Conservation (phyloP, 306 rosid species). For the Macrotyloma uniflorum region DNA sequence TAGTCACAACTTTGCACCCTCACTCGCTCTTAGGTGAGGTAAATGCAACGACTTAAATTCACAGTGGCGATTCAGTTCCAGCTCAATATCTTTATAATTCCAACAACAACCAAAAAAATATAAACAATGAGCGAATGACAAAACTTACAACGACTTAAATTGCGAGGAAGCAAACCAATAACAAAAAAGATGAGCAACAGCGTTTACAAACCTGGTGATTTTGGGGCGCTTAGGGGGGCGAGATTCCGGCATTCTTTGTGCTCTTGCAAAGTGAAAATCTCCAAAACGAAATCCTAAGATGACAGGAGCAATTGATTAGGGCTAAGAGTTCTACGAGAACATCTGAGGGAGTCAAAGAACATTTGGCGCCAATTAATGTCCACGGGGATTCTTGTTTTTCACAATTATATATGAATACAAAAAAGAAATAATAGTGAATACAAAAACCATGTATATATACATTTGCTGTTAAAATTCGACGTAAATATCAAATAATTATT, state of each 20-base stretch:
- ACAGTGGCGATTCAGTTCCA: not conserved
- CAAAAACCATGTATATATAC: no score
- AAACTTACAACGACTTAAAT: not conserved
- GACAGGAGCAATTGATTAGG: slow-evolving; percentile 46
- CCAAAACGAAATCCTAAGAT: slow-evolving; percentile 23
- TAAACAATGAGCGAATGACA: not conserved
- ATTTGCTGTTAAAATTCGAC: no score
- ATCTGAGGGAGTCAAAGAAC: not conserved
- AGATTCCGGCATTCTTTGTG: slow-evolving; percentile 58
- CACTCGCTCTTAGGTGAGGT: not conserved
- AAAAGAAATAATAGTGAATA: no score
- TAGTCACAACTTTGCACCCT: not conserved
- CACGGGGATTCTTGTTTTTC: not conserved
- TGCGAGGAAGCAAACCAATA: not conserved
- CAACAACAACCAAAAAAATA: not conserved
- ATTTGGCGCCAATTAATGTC: slow-evolving; percentile 35
- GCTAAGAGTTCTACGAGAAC: slow-evolving; percentile 23
- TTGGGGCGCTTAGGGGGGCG: slow-evolving; percentile 76
- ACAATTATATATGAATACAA: no score
- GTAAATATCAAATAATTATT: no score
- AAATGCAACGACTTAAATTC: not conserved
- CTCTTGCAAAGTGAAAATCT: not conserved
- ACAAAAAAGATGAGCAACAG: not conserved
- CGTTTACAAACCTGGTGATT: slow-evolving; percentile 56
- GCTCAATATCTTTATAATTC: not conserved